phyloP scores from a whole-genome alignment of 495 filamentous ascomycete genomes.

The Penicillium canescens region DNA sequence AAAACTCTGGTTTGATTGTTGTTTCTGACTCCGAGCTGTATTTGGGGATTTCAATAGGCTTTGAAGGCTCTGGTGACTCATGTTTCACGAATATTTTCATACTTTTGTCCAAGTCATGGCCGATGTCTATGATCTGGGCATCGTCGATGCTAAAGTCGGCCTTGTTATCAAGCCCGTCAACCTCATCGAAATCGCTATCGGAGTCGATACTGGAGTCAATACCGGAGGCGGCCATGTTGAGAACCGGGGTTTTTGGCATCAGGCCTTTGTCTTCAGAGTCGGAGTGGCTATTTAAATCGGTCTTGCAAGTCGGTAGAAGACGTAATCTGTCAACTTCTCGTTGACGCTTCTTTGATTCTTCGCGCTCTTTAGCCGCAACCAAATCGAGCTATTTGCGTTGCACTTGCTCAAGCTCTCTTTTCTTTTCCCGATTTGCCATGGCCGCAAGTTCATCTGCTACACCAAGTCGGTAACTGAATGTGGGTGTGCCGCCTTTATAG shows the following conservation, averaged over 20 bases:
- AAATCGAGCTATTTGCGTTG: constrained; percentile 21
- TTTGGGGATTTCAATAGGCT: constrained; percentile 1
- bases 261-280: background rate
- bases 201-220: no score
- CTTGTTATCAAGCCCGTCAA: background rate
- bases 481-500: constrained; percentile 20
- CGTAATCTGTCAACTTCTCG: background rate
- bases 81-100: constrained; percentile 11
- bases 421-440: constrained; percentile 28
- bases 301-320: background rate
- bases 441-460: constrained; percentile 24
- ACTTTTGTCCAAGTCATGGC: constrained; percentile 13
- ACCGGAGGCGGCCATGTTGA: background rate
- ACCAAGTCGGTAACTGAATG: constrained; percentile 31
- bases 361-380: constrained; percentile 15
- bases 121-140: constrained; percentile 8
- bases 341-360: constrained; percentile 10
- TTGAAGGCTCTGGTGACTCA: background rate
- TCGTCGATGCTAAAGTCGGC: constrained; percentile 13
- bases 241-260: background rate
- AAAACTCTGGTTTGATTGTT: background rate
- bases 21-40: background rate
- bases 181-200: background rate
- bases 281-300: background rate
- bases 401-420: constrained; percentile 17